These are phyloP conservation scores for Croton laevigatus DNA, from an alignment of 441 rosid genomes.

Conservation along the genomic window DNA sequence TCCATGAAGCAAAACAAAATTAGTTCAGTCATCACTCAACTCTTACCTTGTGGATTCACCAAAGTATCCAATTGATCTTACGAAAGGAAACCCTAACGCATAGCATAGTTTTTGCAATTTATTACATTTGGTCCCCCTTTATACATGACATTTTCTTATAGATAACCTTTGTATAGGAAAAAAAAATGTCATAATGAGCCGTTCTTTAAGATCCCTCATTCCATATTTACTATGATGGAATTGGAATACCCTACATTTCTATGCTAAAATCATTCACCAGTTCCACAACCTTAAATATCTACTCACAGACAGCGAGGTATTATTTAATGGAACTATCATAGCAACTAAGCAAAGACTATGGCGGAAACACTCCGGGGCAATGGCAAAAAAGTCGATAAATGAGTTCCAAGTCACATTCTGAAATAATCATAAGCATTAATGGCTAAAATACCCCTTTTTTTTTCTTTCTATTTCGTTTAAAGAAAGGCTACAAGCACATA, in stretches of 20 bases:
- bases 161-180: background rate
- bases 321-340: background rate
- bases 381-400: background rate
- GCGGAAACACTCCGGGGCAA: too few species aligned
- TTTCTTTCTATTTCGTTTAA: background rate
- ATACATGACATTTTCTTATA: background rate
- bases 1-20: slow-evolving; percentile 4
- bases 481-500: background rate
- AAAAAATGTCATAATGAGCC: background rate
- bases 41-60: background rate
- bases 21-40: background rate
- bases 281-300: background rate
- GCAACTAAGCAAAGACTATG: background rate
- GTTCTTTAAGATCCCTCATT: background rate
- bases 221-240: background rate
- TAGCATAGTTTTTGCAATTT: background rate
- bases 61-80: background rate
- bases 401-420: background rate
- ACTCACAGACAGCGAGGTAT: background rate
- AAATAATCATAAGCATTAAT: slow-evolving; percentile 6
- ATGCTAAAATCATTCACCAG: background rate
- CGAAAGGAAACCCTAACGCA: background rate
- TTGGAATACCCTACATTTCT: background rate
- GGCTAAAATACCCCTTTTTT: background rate
- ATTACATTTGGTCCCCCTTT: background rate